Evolutionary conservation across 208 protist genomes (phyloP).

Genomic region (Trypanosoma brucei): DNA sequence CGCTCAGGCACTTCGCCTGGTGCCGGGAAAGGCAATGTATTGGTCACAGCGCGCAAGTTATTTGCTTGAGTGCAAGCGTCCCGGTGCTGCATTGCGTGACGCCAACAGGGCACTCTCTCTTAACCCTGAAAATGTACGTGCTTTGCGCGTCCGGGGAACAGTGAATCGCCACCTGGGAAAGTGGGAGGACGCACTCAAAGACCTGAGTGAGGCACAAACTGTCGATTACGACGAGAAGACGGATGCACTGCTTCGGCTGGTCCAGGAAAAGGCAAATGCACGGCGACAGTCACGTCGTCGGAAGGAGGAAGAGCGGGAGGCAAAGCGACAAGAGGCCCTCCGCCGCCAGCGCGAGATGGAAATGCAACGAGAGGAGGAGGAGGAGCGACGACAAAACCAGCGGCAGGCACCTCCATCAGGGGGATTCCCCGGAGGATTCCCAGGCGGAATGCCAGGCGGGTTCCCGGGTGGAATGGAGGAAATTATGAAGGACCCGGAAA

Average conservation of each 20-base stretch:
- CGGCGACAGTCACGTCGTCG: constrained; percentile 31
- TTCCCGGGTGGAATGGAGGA: constrained; percentile 34
- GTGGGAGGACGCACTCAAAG: constrained; percentile 62
- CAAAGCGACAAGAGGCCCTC: constrained; percentile 36
- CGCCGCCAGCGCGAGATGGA: constrained; percentile 42
- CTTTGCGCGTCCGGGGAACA: constrained; percentile 65
- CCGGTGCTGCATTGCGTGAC: constrained; percentile 53
- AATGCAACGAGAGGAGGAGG: constrained; percentile 24
- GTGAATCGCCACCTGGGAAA: constrained; percentile 58
- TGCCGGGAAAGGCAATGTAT: constrained; percentile 68
- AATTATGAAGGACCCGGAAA: constrained; percentile 51
- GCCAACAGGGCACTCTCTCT: constrained; percentile 46
- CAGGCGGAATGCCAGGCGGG: constrained; percentile 34
- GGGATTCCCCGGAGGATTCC: constrained; percentile 43
- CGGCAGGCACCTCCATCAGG: constrained; percentile 13
- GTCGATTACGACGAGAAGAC: constrained; percentile 76
- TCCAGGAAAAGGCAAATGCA: constrained; percentile 29
- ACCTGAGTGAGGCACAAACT: constrained; percentile 60
- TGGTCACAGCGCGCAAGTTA: constrained; percentile 66
- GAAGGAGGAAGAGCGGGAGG: constrained; percentile 36
- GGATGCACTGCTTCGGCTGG: constrained; percentile 42
- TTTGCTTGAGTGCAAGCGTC: constrained; percentile 44
- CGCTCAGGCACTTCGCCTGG: constrained; percentile 48
- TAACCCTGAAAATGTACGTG: constrained; percentile 73
- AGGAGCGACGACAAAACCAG: constrained; percentile 14